Conservation (phyloP, 495 filamentous ascomycete genomes). For the Xylaria acuta region DNA sequence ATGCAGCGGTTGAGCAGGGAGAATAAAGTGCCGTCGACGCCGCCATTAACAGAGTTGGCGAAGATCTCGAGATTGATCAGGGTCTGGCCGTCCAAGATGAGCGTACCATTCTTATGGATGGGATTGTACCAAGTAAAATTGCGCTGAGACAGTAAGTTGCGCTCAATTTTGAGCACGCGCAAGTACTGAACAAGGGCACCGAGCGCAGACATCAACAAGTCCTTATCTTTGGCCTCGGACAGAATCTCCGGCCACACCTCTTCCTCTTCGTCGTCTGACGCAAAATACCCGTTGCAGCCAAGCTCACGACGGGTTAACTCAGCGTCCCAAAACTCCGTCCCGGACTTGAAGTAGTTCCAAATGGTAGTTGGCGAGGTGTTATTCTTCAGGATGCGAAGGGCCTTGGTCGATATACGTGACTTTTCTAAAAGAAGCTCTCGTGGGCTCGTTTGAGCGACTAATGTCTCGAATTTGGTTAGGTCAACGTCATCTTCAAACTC, state of each 20-base stretch:
- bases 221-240: constrained; percentile 74
- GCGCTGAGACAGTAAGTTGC: constrained; percentile 83
- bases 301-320: constrained; percentile 83
- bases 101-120: constrained; percentile 88
- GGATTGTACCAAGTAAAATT: constrained; percentile 94
- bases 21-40: constrained; percentile 85
- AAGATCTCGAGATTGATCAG: constrained; percentile 98
- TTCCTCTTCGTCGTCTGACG: constrained; percentile 64
- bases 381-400: constrained; percentile 93
- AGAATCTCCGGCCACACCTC: constrained; percentile 81
- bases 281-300: constrained; percentile 81
- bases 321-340: constrained; percentile 90
- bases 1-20: constrained; percentile 90
- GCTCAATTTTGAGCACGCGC: constrained; percentile 85
- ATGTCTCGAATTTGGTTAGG: constrained; percentile 97
- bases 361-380: constrained; percentile 92
- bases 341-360: constrained; percentile 91
- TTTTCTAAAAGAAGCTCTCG: constrained; percentile 93
- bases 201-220: constrained; percentile 89
- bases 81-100: constrained; percentile 95
- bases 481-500: constrained; percentile 93
- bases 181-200: constrained; percentile 91
- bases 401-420: constrained; percentile 79
- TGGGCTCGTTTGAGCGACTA: constrained; percentile 91
- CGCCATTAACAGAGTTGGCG: constrained; percentile 89